These are phyloP conservation scores for Rhynchosporium agropyri DNA, from an alignment of 2,329 filamentous ascomycete species.

Conservation along the genomic window DNA sequence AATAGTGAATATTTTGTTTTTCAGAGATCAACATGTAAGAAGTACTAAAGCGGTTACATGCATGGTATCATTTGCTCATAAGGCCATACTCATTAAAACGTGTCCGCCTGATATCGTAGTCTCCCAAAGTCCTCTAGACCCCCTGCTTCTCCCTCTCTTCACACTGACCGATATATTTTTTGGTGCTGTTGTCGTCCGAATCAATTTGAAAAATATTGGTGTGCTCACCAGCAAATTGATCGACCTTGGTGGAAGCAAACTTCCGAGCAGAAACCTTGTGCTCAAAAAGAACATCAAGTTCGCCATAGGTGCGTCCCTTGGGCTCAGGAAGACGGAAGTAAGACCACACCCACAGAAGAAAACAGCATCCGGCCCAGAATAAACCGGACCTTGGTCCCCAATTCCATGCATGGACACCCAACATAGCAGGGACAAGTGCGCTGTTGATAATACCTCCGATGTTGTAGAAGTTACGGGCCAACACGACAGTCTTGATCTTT, in stretches of 20 bases:
- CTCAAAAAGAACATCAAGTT: slow-evolving; percentile 79
- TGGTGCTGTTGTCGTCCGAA: not conserved
- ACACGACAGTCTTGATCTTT: slow-evolving; percentile 86
- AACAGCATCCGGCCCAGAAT: slow-evolving; percentile 47
- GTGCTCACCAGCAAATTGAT: slow-evolving; percentile 18
- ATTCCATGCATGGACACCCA: slow-evolving; percentile 48
- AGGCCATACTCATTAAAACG: not conserved
- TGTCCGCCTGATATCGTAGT: not conserved
- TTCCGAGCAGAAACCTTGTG: slow-evolving; percentile 46
- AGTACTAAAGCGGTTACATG: too few relatives aligned
- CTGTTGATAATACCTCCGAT: slow-evolving; percentile 39
- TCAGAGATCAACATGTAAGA: too few relatives aligned
- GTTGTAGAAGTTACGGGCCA: slow-evolving; percentile 47
- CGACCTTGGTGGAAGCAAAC: slow-evolving; percentile 42
- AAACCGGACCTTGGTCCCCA: slow-evolving; percentile 47
- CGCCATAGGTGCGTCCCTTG: slow-evolving; percentile 76
- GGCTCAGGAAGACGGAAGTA: slow-evolving; percentile 49
- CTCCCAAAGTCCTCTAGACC: not conserved
- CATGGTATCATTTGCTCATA: not conserved
- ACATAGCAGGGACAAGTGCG: slow-evolving; percentile 62
- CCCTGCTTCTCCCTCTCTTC: slow-evolving; percentile 1
- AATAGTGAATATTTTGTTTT: too few relatives aligned
- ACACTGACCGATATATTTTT: not conserved
- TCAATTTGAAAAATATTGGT: slow-evolving; percentile 16
- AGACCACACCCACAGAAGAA: slow-evolving; percentile 45